These are phyloP conservation scores for Boletellus sp. DNA, from an alignment of 768 basidiomycete species.

Conservation along the genomic window DNA sequence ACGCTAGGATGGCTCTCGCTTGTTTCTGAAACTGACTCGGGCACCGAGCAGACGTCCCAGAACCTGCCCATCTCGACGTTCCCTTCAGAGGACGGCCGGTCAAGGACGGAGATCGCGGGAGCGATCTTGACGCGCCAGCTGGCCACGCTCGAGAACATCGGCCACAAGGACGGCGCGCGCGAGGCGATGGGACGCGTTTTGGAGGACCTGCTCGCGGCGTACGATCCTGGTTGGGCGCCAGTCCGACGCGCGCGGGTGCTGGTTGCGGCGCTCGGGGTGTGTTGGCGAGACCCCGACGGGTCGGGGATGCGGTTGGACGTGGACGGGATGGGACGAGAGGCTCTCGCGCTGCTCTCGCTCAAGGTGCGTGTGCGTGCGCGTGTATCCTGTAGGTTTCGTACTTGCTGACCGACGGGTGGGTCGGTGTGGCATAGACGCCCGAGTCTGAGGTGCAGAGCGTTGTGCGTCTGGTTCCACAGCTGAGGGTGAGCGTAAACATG, in stretches of 20 bases:
- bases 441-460: conserved; percentile 28
- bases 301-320: conserved; percentile 24
- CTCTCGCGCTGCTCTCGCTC: conserved; percentile 37
- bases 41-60: neutral
- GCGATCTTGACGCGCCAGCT: conserved; percentile 62
- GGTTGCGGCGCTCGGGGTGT: conserved; percentile 50
- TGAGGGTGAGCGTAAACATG: conserved; percentile 54
- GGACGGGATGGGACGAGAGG: conserved; percentile 39
- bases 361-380: conserved; percentile 37
- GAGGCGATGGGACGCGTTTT: conserved; percentile 42
- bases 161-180: conserved; percentile 56
- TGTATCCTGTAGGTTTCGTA: too few relatives aligned
- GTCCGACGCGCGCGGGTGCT: conserved; percentile 57
- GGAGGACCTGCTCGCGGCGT: conserved; percentile 47
- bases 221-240: conserved; percentile 46
- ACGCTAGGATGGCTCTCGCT: conserved; percentile 36
- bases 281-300: conserved; percentile 27
- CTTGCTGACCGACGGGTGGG: neutral
- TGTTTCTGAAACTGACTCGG: neutral
- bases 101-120: conserved; percentile 38
- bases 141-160: conserved; percentile 47
- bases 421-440: conserved; percentile 21
- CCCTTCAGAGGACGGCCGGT: conserved; percentile 8
- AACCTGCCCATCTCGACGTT: conserved; percentile 10
- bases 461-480: conserved; percentile 38